Percentiles rank a stretch among this genome's conserved stretches.
Conservation (phyloP, 495 filamentous ascomycete genomes). For the Emericellopsis terricola region DNA sequence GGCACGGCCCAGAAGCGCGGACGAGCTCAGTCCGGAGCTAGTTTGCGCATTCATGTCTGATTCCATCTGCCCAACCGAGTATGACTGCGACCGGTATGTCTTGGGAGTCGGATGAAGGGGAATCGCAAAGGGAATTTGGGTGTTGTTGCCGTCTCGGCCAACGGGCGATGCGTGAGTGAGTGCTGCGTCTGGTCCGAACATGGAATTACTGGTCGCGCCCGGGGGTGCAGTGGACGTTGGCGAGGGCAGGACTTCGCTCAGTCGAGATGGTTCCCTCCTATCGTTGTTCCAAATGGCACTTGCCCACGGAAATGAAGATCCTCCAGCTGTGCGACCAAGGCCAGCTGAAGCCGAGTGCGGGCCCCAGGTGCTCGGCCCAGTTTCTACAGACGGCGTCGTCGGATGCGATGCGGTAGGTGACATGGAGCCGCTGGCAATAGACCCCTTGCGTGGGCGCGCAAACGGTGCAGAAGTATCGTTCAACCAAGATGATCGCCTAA, state of each 20-base stretch:
- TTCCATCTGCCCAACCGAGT: constrained; percentile 86
- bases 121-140: constrained; percentile 76
- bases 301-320: constrained; percentile 49
- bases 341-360: constrained; percentile 28
- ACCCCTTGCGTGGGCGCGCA: constrained; percentile 33
- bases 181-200: constrained; percentile 21
- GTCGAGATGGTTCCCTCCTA: constrained; percentile 56
- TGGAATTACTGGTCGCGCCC: constrained; percentile 21
- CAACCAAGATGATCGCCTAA: constrained; percentile 40
- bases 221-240: constrained; percentile 49
- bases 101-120: constrained; percentile 83
- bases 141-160: constrained; percentile 25
- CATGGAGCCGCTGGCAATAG: constrained; percentile 46
- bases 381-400: constrained; percentile 50
- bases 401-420: constrained; percentile 63
- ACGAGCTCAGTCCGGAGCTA: constrained; percentile 23
- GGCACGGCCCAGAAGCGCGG: constrained; percentile 27
- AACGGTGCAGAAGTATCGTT: constrained; percentile 35
- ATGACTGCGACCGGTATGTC: constrained; percentile 88
- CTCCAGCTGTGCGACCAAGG: constrained; percentile 39
- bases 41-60: constrained; percentile 34
- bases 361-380: constrained; percentile 42
- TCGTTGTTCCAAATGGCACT: constrained; percentile 65
- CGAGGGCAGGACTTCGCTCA: constrained; percentile 60
- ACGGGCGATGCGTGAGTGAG: constrained; percentile 23